Base-by-base conservation (phyloP, 2,329 filamentous ascomycete genomes). In the Paramyrothecium roridum region DNA sequence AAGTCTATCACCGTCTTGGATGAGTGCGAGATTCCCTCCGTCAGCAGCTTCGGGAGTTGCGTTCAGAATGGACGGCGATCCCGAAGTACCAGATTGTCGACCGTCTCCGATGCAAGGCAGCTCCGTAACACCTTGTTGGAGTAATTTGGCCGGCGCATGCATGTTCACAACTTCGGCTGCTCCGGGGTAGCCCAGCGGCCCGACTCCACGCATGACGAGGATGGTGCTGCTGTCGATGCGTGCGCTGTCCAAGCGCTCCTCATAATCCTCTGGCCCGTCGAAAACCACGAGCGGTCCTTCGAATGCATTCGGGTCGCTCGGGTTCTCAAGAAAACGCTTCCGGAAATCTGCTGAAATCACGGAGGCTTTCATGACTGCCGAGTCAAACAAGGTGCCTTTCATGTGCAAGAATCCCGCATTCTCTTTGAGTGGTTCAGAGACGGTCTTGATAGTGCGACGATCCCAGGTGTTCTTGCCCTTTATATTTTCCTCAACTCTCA, bases 31-130 rank as follows among this genome's bases (percentile, higher is more conserved):
- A 53, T 82, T 82, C 1, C 80, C 80, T 8, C 79, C 80, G 11
- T 76, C 77, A 2, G 80, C 79, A 13, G 80, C 80, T 64, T 83
- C 80, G 8, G 80, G 80, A 48, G 75, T 80, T 2, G 79, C 80
- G 57, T 83, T 82, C n/a, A 83, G 66, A 52, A 83, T 82, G 0
- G 78, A 81, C 1, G 80, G 80, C 3, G 76, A 80, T 0, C 76
- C 79, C 3, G 80, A 82, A 3, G 80, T 83, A 33, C 80, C 80
- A 8, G 78, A 81, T 61, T 83, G 80, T 49, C 80, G 69, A 1
- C 80, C 80, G 60, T 83, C 80, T 8, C 80, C 80, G 56, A 83
- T 78, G 55, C 78, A 81, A 8, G 76, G 74, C 50, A 83, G 65
- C 48, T 77, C 70, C 58, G 71, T 63, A 56, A 81, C 65, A 52